Percentiles rank a stretch among this genome's conserved stretches.
Conservation (phyloP, 1,284 basidiomycete genomes). For the Dichomitus squalens region DNA sequence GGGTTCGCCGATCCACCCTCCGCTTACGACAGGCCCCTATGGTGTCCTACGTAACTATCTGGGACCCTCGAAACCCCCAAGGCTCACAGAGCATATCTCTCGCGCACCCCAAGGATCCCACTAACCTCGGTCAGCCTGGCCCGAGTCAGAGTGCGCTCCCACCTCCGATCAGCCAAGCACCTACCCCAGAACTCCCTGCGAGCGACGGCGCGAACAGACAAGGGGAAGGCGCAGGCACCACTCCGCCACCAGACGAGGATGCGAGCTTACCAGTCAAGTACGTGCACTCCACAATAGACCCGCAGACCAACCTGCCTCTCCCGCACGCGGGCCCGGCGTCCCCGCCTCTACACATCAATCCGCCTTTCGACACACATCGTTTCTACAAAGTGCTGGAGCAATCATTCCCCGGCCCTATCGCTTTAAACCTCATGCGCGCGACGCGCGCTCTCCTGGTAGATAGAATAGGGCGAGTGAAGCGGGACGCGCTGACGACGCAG, state of each 20-base stretch:
- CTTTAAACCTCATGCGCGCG: constrained; percentile 84
- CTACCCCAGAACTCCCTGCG: not conserved
- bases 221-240: not conserved
- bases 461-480: constrained; percentile 73
- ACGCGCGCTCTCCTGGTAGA: constrained; percentile 81
- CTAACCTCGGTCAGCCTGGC: constrained; percentile 13
- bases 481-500: constrained; percentile 78
- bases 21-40: constrained; percentile 10
- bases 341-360: constrained; percentile 32
- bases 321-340: constrained; percentile 17
- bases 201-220: not conserved
- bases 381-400: constrained; percentile 71
- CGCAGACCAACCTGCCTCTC: constrained; percentile 22
- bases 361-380: constrained; percentile 42
- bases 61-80: constrained; percentile 24
- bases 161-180: constrained; percentile 3
- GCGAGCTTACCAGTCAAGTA: constrained; percentile 18
- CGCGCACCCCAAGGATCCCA: constrained; percentile 37
- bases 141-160: constrained; percentile 6
- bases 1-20: constrained; percentile 5
- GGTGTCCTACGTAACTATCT: constrained; percentile 21
- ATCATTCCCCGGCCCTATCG: constrained; percentile 70
- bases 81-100: constrained; percentile 28
- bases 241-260: constrained; percentile 1
- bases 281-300: constrained; percentile 23